Percentiles rank a stretch among this genome's conserved stretches.
Evolutionary conservation across 345 rosid genomes (phyloP).

Genomic region (Mallotus nudiflorus): DNA sequence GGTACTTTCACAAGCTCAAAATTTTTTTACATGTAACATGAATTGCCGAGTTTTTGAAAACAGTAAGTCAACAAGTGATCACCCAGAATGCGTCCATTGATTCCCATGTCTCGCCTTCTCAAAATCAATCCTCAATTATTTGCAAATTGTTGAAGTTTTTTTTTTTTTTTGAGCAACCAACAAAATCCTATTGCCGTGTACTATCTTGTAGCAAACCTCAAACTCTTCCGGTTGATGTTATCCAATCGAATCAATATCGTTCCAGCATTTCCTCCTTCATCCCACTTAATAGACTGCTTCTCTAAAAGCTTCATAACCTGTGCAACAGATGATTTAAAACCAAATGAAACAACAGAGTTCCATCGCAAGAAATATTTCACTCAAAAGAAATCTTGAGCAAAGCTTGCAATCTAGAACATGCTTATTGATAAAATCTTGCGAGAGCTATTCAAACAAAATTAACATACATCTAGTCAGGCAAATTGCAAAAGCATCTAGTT

Average conservation of each 20-base stretch:
- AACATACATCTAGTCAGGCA: too few relatives aligned
- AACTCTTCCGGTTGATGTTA: conserved; percentile 35
- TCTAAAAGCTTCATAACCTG: conserved; percentile 52
- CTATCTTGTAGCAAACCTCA: conserved; percentile 45
- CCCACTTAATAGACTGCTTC: conserved; percentile 54
- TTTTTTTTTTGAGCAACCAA: too few relatives aligned
- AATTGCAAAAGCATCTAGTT: too few relatives aligned
- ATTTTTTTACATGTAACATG: not conserved
- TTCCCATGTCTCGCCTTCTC: not conserved
- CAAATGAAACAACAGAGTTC: not conserved
- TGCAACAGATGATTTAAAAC: not conserved
- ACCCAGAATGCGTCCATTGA: too few relatives aligned
- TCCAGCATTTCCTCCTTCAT: conserved; percentile 42
- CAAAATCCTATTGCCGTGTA: not conserved
- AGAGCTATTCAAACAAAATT: too few relatives aligned
- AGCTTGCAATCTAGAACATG: too few relatives aligned
- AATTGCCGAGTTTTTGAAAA: not conserved
- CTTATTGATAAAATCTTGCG: too few relatives aligned
- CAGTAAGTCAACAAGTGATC: not conserved
- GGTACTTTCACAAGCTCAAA: too few relatives aligned
- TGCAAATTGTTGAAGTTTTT: not conserved
- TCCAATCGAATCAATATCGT: conserved; percentile 41
- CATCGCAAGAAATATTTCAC: not conserved
- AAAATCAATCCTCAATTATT: not conserved
- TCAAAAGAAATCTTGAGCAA: not conserved